These are phyloP conservation scores for Agaricus sinodeliciosus DNA, from an alignment of 768 basidiomycete species.

Conservation along the genomic window DNA sequence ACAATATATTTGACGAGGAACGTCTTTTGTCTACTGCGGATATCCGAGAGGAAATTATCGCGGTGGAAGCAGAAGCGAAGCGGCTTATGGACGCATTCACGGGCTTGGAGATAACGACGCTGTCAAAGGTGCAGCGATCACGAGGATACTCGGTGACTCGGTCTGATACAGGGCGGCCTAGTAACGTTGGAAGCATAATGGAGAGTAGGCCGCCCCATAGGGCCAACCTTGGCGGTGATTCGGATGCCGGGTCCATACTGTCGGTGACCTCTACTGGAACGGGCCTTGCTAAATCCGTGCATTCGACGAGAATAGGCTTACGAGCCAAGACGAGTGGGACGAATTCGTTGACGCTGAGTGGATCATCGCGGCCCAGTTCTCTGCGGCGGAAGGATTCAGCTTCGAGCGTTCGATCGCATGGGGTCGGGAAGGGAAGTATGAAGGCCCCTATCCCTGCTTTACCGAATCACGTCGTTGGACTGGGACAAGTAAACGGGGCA, in stretches of 20 bases:
- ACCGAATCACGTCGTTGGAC: conserved; percentile 19
- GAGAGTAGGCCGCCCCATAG: conserved; percentile 30
- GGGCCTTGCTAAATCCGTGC: conserved; percentile 40
- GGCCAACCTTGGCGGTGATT: conserved; percentile 30
- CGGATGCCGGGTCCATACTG: conserved; percentile 44
- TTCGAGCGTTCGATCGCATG: conserved; percentile 53
- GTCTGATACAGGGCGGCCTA: conserved; percentile 10
- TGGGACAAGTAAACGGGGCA: conserved; percentile 26
- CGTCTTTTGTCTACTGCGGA: conserved; percentile 52
- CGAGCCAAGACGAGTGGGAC: conserved; percentile 27
- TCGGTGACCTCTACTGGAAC: conserved; percentile 48
- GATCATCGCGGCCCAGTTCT: conserved; percentile 29
- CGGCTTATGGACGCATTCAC: conserved; percentile 75
- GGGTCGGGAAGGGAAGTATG: conserved; percentile 16
- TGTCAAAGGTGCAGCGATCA: conserved; percentile 42
- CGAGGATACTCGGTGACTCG: conserved; percentile 18
- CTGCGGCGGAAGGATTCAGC: conserved; percentile 52
- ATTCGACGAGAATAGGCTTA: conserved; percentile 28
- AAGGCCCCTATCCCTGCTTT: conserved; percentile 32
- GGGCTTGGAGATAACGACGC: conserved; percentile 65
- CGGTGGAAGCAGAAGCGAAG: conserved; percentile 65
- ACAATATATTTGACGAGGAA: conserved; percentile 48
- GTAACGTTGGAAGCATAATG: conserved; percentile 8
- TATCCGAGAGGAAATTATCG: conserved; percentile 58
- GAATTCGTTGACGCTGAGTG: conserved; percentile 18